A percentile compares a stretch with the other conserved stretches of the same genome.
phyloP scores from a whole-genome alignment of 441 rosid species.

The Capsella rubella region DNA sequence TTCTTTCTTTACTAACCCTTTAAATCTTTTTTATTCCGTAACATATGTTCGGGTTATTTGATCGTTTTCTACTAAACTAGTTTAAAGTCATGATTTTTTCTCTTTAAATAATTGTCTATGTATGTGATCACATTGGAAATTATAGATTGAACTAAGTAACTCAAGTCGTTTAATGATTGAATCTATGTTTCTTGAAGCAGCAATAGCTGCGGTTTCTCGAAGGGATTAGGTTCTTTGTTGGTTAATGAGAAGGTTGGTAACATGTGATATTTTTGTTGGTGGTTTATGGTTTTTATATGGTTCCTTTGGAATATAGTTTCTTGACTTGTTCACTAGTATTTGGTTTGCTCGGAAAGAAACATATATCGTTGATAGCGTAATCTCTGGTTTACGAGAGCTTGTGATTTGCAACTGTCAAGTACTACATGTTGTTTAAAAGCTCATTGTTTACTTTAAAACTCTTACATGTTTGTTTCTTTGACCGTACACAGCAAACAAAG shows the following conservation, averaged over 20 bases:
- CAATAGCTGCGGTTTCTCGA: constrained; percentile 4
- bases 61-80: not conserved
- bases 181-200: not conserved
- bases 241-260: constrained; percentile 13
- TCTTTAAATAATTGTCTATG: not conserved
- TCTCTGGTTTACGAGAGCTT: constrained; percentile 9
- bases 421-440: not conserved
- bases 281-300: not conserved
- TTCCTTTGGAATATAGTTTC: not conserved
- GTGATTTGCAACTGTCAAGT: not conserved
- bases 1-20: constrained; percentile 2
- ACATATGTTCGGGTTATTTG: not conserved
- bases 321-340: not conserved
- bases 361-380: not conserved
- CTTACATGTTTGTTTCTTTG: constrained; percentile 19
- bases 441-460: not conserved
- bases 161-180: too few species aligned
- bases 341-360: not conserved
- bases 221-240: constrained; percentile 17
- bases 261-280: not conserved
- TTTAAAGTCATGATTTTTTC: not conserved
- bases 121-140: not conserved
- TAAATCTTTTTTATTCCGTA: not conserved
- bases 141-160: not conserved
- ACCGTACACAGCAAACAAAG: constrained; percentile 75